These are phyloP conservation scores for Auxenochlorella pyrenoidosa DNA, from an alignment of 139 green algal genomes.

Conservation along the genomic window DNA sequence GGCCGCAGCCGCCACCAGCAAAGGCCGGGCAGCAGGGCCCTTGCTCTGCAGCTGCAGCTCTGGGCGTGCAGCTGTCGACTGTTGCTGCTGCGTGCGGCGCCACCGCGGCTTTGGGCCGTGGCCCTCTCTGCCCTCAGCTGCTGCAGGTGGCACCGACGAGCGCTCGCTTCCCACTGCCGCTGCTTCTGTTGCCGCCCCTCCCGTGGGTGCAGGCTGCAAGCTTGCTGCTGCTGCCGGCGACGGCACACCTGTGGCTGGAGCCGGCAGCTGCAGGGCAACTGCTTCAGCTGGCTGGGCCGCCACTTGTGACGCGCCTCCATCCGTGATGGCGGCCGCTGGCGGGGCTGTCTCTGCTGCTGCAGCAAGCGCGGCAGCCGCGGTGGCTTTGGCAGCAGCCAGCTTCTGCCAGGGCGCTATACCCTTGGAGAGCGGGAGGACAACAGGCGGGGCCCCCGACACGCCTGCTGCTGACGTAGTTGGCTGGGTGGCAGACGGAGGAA, in stretches of 20 bases:
- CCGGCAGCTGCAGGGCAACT: background rate
- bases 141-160: too few relatives aligned
- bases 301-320: background rate
- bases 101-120: background rate
- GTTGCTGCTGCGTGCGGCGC: background rate
- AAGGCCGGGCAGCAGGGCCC: background rate
- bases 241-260: background rate
- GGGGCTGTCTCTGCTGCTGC: background rate
- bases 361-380: background rate
- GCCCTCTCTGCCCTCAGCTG: too few relatives aligned
- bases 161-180: background rate
- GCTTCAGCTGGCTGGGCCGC: background rate
- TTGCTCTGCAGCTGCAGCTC: too few relatives aligned
- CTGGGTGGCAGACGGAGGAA: background rate
- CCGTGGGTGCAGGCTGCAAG: background rate
- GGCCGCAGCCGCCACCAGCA: background rate
- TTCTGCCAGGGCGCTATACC: constrained; percentile 4
- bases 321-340: background rate
- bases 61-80: too few relatives aligned
- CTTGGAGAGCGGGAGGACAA: background rate
- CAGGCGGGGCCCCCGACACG: background rate
- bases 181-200: too few relatives aligned
- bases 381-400: background rate
- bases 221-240: background rate
- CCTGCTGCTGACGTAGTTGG: background rate